Percentiles rank a stretch among this genome's conserved stretches.
Conservation (phyloP, 352 stramenopile genomes). For the Phytophthora rubi region DNA sequence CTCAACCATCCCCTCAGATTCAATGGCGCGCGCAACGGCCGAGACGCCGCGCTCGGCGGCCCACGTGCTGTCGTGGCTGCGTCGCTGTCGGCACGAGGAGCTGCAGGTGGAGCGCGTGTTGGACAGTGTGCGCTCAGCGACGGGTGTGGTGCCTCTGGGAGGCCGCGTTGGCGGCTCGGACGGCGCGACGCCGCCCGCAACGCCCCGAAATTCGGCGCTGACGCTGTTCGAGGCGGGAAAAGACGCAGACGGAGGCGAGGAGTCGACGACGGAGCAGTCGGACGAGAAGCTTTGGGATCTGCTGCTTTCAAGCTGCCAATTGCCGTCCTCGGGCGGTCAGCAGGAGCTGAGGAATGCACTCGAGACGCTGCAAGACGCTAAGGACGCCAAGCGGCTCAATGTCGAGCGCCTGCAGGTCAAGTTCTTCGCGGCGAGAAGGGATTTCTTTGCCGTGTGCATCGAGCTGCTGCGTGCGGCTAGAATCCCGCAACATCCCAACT, state of each 20-base stretch:
- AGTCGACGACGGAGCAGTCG: background rate
- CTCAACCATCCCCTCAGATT: background rate
- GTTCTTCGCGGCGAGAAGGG: slow-evolving; percentile 51
- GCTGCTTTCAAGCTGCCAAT: slow-evolving; percentile 34
- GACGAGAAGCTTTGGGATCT: slow-evolving; percentile 38
- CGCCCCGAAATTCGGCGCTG: slow-evolving; percentile 12
- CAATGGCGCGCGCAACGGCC: slow-evolving; percentile 20
- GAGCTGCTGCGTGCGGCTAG: slow-evolving; percentile 55
- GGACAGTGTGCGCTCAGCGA: slow-evolving; percentile 49
- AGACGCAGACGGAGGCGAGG: background rate
- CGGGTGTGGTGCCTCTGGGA: slow-evolving; percentile 60
- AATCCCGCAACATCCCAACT: slow-evolving; percentile 44
- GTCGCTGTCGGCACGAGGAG: slow-evolving; percentile 42
- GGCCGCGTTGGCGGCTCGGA: slow-evolving; percentile 33
- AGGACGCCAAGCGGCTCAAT: slow-evolving; percentile 26
- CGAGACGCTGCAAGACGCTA: slow-evolving; percentile 22
- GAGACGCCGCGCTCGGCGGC: slow-evolving; percentile 15
- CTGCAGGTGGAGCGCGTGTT: slow-evolving; percentile 39
- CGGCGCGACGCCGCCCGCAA: slow-evolving; percentile 21
- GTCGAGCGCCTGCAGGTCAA: slow-evolving; percentile 32
- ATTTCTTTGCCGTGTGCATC: slow-evolving; percentile 63
- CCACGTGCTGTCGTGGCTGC: slow-evolving; percentile 45
- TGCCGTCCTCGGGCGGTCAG: slow-evolving; percentile 35
- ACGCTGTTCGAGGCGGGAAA: slow-evolving; percentile 15
- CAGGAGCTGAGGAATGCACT: slow-evolving; percentile 41